Conservation (phyloP, 306 rosid genomes). For the Datisca glomerata region DNA sequence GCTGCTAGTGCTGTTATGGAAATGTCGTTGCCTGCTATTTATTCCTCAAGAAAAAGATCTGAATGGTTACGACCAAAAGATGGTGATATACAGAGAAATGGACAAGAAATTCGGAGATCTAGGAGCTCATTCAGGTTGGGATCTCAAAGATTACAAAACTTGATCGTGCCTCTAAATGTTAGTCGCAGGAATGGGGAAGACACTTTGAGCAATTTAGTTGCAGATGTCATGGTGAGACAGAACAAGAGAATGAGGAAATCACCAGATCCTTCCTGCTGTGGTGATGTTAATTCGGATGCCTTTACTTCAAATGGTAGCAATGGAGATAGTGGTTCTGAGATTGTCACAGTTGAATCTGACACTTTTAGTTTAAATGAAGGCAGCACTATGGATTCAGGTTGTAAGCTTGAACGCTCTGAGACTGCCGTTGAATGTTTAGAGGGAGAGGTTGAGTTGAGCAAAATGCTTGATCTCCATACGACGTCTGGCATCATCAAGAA, state of each 20-base stretch:
- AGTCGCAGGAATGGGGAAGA: slow-evolving; percentile 21
- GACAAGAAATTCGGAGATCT: slow-evolving; percentile 35
- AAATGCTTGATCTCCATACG: slow-evolving; percentile 52
- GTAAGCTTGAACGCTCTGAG: slow-evolving; percentile 43
- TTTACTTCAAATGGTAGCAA: slow-evolving; percentile 42
- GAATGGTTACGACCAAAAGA: slow-evolving; percentile 30
- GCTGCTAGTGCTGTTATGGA: slow-evolving; percentile 25
- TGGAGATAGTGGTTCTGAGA: slow-evolving; percentile 56
- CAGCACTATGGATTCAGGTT: slow-evolving; percentile 53
- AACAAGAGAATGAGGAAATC: slow-evolving; percentile 39
- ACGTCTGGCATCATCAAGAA: slow-evolving; percentile 50
- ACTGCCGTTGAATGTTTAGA: slow-evolving; percentile 38
- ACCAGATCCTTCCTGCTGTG: slow-evolving; percentile 38
- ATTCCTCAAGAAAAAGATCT: slow-evolving; percentile 54
- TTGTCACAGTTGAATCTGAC: slow-evolving; percentile 57
- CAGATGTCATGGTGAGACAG: slow-evolving; percentile 30
- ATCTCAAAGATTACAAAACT: slow-evolving; percentile 26
- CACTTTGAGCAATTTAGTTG: slow-evolving; percentile 25
- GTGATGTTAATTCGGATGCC: slow-evolving; percentile 38
- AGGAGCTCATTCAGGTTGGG: slow-evolving; percentile 43
- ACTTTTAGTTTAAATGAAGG: slow-evolving; percentile 53
- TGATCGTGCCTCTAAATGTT: slow-evolving; percentile 24
- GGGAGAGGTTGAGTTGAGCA: slow-evolving; percentile 45
- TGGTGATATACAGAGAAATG: slow-evolving; percentile 22
- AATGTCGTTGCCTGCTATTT: slow-evolving; percentile 31